Base-by-base conservation (phyloP, 768 basidiomycete genomes). In the Calocybe indica region DNA sequence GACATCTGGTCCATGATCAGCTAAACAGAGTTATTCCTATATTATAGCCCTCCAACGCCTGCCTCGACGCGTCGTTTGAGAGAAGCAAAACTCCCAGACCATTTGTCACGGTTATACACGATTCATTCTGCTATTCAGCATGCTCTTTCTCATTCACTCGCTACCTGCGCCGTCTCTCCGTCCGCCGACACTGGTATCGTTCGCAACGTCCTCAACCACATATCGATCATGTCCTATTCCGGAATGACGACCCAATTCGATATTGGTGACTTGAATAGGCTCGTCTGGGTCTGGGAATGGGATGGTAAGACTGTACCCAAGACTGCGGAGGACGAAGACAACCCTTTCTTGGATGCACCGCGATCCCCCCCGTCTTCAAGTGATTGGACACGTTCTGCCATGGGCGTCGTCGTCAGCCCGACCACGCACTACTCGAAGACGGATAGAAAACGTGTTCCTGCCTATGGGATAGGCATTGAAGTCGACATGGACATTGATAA, bases 251-350 rank as follows among this genome's bases (percentile, higher is more conserved):
- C 80, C 3, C 76, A 79, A 46, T 82, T 88, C 53, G 74, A 76
- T 31, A 52, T 80, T n/a, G 77, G 83, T 42, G 89, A 90, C 57
- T 69, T 92, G 40, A 78, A 71, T 48, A 74, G 85, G 49, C 74
- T 92, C 13, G 91, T 89, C 65, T 92, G 90, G 89, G 50, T 92
- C 11, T 91, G 90, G 88, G 90, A 92, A 61, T 92, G 90, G 90
- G 82, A 89, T 57, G 75, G 76, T 5, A 63, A 75, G 38, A 51
- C 69, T 5, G 45, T 77, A 3, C 69, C 74, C 2, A 43, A 47
- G 6, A n/a, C 45, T 15, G 49, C 52, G 10, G 60, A 69, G 5
- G 78, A 79, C 9, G 85, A 86, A 10, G 76, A 84, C 5, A 89
- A 89, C 53, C 86, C 86, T 31, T 88, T 90, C 73, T 65, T 88